Base-by-base conservation (phyloP, 2,329 filamentous ascomycete species). In the Colletotrichum zoysiae region DNA sequence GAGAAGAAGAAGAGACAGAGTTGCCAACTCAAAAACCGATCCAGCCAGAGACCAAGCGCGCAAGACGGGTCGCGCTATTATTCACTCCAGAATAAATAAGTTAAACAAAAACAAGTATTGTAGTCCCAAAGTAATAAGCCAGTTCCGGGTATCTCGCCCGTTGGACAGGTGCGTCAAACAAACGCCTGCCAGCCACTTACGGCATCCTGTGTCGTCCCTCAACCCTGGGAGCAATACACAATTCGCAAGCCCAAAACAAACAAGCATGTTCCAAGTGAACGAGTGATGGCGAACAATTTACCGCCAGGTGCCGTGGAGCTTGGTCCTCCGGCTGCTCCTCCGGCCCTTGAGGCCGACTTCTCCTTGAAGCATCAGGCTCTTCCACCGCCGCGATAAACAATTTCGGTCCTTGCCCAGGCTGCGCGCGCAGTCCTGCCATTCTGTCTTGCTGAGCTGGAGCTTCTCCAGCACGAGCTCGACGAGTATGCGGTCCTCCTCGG, bases 401-500 rank as follows among this genome's bases (percentile, higher is more conserved):
- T 85, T 82, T 63, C 87, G 83, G 79, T 91, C 89, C 76, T 87
- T 89, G 73, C 90, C 90, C 9, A 92, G 82, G 74, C 84, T 89
- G 71, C 89, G 84, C 55, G 90, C 90, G 78, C 90, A 92, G 77
- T 92, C 90, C 71, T 91, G 88, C 90, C 90, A 92, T 70, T 92
- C 89, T 62, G 86, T 84, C 80, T 89, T 91, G 75, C 86, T 87
- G 30, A 92, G 84, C 80, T 87, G 88, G 67, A 92, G 84, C 82
- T 92, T 92, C 78, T 91, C 89, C 7, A 92, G 83, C 50, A 92
- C 89, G 23, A 92, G 84, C 80, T 92, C 89, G n/a, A 92, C 88
- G 2, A 92, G 83, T 69, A 91, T 84, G 69, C 89, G 84, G 78
- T 92, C 90, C 73, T 92, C 89, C 74, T 92, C 90, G 2, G 84